A percentile compares a stretch with the other conserved stretches of the same genome.
Conservation (phyloP, 306 rosid species). For the Corylus americana region DNA sequence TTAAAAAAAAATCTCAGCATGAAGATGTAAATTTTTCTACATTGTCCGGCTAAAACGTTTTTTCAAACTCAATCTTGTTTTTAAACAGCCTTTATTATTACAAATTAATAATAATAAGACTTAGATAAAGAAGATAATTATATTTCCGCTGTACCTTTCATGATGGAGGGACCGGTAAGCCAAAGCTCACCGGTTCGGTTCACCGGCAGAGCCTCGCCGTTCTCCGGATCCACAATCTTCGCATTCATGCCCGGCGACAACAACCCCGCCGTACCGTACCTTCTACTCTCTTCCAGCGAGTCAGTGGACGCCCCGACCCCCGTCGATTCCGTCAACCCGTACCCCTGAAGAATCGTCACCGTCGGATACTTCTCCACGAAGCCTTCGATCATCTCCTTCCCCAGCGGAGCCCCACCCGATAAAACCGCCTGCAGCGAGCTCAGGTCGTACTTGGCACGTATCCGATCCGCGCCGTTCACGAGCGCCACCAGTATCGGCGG, state of each 20-base stretch:
- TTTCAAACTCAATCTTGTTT: too few species aligned
- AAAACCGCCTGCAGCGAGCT: conserved; percentile 53
- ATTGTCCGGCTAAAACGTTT: too few species aligned
- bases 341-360: conserved; percentile 74
- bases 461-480: conserved; percentile 57
- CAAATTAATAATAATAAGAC: background rate
- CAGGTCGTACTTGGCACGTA: conserved; percentile 64
- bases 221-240: conserved; percentile 63
- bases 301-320: conserved; percentile 83
- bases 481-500: conserved; percentile 84
- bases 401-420: conserved; percentile 87
- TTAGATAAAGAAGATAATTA: background rate
- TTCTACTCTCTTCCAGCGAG: conserved; percentile 77
- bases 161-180: conserved; percentile 79
- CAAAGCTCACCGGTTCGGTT: conserved; percentile 86
- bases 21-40: too few species aligned
- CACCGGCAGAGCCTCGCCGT: conserved; percentile 43
- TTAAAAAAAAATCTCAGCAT: too few species aligned
- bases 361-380: conserved; percentile 61
- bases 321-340: conserved; percentile 85
- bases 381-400: conserved; percentile 86
- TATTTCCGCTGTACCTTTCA: conserved; percentile 58
- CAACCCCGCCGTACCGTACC: conserved; percentile 87
- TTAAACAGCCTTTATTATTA: too few species aligned
- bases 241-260: conserved; percentile 65